Base-by-base conservation (phyloP, 495 filamentous ascomycete species). In the Podospora fimiseda region DNA sequence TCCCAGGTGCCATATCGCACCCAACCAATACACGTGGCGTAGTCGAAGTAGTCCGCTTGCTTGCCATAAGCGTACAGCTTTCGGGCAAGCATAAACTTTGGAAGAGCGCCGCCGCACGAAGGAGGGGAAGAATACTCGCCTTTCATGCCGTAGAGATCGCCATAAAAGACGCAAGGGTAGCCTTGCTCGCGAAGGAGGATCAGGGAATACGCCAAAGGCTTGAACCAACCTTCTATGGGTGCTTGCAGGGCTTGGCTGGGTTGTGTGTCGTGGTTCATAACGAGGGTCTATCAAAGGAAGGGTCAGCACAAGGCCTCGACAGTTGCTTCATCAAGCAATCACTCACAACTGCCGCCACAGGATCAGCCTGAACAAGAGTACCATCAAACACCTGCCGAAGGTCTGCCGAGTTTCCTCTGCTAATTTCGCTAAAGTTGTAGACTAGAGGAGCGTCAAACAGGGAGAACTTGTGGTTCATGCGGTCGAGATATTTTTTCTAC, bases 131-230 rank as follows among this genome's bases (percentile, higher is more conserved):
- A 69, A 19, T 74, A 64, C 22, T 76, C 66, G 9, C 68, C 56
- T 54, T 74, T 68, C 58, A 85, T 81, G n/a, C 86, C 85, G 61
- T 87, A 89, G 9, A 89, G 57, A 56, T 90, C 86, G 24, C 86
- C 86, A 60, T 84, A 89, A 62, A 86, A 90, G 46, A 88, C 57
- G 56, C 84, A 89, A 0, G 86, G 86, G 51, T 83, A 84, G 30
- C 86, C 85, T 11, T 73, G 64, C 36, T 72, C 61, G 19, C 84
- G 81, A 16, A 89, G 78, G 14, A 89, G 80, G 50, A 88, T 88
- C 33, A 84, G 68, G 7, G 79, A 66, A 54, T 85, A 82, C 23
- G 80, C 79, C 9, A 83, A 64, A 2, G 80, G 74, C 56, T 83
- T 80, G 70, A 85, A 86, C 60, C 73, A 76, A 2, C 67, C 59